Evolutionary conservation across 805 yeast genomes (phyloP), one percentile per base, ranked within the genome.

Genomic region (Candida khao-thaluensis): DNA sequence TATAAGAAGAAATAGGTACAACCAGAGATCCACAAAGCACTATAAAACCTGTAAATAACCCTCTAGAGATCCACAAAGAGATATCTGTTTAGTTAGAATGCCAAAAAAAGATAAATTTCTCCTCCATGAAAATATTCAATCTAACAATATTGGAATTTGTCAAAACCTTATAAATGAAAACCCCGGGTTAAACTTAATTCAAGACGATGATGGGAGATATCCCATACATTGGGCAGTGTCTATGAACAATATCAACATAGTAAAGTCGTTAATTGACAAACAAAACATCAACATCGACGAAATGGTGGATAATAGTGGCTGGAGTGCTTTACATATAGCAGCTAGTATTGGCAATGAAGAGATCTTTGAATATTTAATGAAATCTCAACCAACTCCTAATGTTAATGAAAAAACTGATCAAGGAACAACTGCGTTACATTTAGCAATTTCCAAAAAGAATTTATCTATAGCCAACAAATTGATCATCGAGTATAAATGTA

Each of bases 221-320:
- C 84, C 96, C 2, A 63, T 89, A 34, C 95, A 87, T 57, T 90
- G 96, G 96, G 96, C 96, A 1, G 77, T 82, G 18, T 77, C 95
- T 1, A 71, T 71, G 49, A 75, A 77, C 35, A 71, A 81, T 41
- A 51, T 62, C 5, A 79, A 76, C 18, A 67, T 66, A 47, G 39
- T 53, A 3, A 40, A 50, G 17, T 23, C 25, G 8, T 50, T 50
- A 3, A 17, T 25, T 3, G 37, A 37, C 10, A 39, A 59, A 40
- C 44, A 57, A 39, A 48, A 44, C 22, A 65, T 66, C 23, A 91
- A 87, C 46, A 57, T 88, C 9, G 93, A 88, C 54, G 85, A 82
- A 3, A 57, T 71, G 50, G 55, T 49, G 0, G 98, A 90, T 57
- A 81, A 74, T 14, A 71, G 90, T 8, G 95, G 95, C 0, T 90